These are phyloP conservation scores for Dichotomopilus funicola DNA, from an alignment of 2,329 filamentous ascomycete genomes.

Conservation along the genomic window DNA sequence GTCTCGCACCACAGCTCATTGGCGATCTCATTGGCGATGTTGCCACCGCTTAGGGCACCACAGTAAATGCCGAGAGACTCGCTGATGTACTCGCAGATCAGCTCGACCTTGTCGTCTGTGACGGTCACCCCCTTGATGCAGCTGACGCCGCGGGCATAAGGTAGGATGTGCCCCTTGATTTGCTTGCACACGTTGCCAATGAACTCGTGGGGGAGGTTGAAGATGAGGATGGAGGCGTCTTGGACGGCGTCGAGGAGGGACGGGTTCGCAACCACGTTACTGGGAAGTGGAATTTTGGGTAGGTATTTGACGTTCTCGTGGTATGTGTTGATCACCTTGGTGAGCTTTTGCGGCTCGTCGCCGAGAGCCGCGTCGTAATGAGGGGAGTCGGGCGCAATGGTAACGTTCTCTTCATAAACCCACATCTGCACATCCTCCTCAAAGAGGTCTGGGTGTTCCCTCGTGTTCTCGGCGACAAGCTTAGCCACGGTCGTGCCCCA, in stretches of 20 bases:
- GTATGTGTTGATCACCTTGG: constrained; percentile 77
- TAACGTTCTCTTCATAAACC: constrained; percentile 92
- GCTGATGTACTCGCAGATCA: constrained; percentile 94
- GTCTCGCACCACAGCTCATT: constrained; percentile 96
- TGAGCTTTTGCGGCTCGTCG: constrained; percentile 75
- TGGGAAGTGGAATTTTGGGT: constrained; percentile 74
- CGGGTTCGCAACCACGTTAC: constrained; percentile 79
- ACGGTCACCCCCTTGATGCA: constrained; percentile 99
- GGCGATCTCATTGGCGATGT: constrained; percentile 93
- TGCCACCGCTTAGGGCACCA: constrained; percentile 89
- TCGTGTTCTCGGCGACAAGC: constrained; percentile 89
- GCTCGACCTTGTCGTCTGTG: constrained; percentile 71
- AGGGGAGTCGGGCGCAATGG: constrained; percentile 62
- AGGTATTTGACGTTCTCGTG: constrained; percentile 99
- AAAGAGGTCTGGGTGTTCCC: constrained; percentile 70
- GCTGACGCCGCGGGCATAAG: constrained; percentile 87
- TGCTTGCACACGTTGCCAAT: constrained; percentile 80
- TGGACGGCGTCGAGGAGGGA: constrained; percentile 73
- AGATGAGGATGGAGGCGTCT: constrained; percentile 82
- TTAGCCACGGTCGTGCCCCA: constrained; percentile 98
- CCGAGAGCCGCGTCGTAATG: constrained; percentile 61
- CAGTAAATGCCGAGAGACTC: constrained; percentile 91
- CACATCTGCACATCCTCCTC: constrained; percentile 94
- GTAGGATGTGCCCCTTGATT: constrained; percentile 80
- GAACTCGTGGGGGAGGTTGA: constrained; percentile 96